Evolutionary conservation across 345 rosid species (phyloP).

Genomic region (Syzygium grande): DNA sequence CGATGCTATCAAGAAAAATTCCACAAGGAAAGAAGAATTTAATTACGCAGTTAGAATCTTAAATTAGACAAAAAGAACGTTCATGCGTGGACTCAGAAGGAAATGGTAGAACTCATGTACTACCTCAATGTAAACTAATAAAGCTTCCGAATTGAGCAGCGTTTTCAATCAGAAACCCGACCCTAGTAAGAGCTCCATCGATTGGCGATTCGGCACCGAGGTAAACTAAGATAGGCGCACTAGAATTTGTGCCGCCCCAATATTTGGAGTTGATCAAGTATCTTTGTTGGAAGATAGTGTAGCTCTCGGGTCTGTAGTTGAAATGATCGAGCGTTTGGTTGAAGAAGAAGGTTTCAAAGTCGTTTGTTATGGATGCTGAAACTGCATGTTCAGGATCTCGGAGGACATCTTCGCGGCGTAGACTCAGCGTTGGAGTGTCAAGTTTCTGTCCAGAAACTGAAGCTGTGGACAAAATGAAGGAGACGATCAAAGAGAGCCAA

Average conservation of each 20-base stretch:
- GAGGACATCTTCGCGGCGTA: neutral
- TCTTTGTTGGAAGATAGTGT: neutral
- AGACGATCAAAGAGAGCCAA: neutral
- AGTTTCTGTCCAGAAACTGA: neutral
- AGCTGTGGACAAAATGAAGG: neutral
- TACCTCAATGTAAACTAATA: neutral
- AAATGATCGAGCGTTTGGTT: neutral
- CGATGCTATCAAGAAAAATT: neutral
- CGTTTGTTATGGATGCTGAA: neutral
- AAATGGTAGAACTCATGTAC: neutral
- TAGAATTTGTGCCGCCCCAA: neutral
- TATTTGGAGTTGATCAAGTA: neutral
- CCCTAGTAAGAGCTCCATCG: neutral
- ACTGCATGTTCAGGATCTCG: neutral
- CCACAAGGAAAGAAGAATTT: neutral
- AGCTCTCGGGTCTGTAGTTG: neutral
- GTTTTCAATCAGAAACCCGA: neutral
- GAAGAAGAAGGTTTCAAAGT: neutral
- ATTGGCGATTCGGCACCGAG: neutral
- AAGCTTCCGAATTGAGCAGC: neutral
- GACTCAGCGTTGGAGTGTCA: neutral
- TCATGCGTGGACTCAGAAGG: neutral
- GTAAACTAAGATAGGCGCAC: neutral
- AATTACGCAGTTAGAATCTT: neutral
- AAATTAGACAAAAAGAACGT: neutral